Conservation (phyloP, 257 asterid species). For the Ajuga chamaepitys region DNA sequence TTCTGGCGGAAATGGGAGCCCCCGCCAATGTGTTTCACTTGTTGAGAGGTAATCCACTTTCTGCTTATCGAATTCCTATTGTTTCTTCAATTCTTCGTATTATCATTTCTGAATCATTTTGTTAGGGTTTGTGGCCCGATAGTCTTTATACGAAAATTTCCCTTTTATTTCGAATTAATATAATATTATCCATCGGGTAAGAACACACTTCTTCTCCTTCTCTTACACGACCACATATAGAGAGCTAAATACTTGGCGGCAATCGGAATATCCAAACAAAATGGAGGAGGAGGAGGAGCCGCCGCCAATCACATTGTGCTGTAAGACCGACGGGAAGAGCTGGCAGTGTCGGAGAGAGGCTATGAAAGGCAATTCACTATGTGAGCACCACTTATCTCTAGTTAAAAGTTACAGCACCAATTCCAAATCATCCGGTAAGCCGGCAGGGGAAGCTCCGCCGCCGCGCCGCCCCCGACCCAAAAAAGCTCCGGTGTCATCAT, state of each 20-base stretch:
- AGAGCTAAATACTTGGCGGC: neutral
- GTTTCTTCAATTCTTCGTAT: neutral
- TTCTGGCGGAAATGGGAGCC: constrained; percentile 29
- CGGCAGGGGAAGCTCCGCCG: neutral
- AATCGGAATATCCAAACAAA: neutral
- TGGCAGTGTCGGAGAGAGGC: constrained; percentile 52
- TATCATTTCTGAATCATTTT: constrained; percentile 5
- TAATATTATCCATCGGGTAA: neutral
- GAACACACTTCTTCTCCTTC: neutral
- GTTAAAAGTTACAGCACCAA: constrained; percentile 15
- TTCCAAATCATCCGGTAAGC: constrained; percentile 6
- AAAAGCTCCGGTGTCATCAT: constrained; percentile 23
- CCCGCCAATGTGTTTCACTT: constrained; percentile 14
- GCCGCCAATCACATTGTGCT: constrained; percentile 10
- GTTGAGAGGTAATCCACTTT: constrained; percentile 33
- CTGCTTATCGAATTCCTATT: constrained; percentile 17
- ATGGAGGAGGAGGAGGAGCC: neutral
- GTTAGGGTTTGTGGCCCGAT: constrained; percentile 48
- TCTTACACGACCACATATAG: neutral
- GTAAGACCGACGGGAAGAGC: constrained; percentile 55
- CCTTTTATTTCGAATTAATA: neutral
- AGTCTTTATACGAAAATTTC: neutral
- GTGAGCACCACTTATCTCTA: constrained; percentile 40
- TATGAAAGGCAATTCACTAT: constrained; percentile 25
- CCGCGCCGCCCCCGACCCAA: constrained; percentile 24